A percentile compares a stretch with the other conserved stretches of the same genome.
Conservation (phyloP, 257 asterid species). For the Solanum pimpinellifolium region DNA sequence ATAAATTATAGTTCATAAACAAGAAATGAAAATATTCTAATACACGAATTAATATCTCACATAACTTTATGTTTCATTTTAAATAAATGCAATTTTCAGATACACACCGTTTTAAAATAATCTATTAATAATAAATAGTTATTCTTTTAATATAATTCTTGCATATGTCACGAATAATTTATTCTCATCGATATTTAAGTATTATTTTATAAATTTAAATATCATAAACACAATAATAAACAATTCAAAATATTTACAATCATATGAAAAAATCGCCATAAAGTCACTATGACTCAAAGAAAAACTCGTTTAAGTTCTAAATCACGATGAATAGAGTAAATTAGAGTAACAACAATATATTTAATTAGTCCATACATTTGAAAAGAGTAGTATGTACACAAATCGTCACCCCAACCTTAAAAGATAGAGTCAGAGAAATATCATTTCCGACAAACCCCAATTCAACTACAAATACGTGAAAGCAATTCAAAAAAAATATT, state of each 20-base stretch:
- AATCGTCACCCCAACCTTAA: background rate
- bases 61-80: background rate
- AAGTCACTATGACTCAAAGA: background rate
- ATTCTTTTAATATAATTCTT: background rate
- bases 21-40: background rate
- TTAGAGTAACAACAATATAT: background rate
- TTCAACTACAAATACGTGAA: background rate
- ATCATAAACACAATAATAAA: background rate
- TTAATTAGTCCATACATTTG: background rate
- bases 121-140: no score
- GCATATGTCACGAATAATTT: fast-evolving
- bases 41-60: background rate
- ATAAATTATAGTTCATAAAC: background rate
- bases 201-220: background rate
- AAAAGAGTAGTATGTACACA: background rate
- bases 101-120: no score
- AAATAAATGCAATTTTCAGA: background rate
- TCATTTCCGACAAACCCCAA: fast-evolving
- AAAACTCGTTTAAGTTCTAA: background rate
- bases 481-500: background rate
- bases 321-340: background rate
- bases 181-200: background rate
- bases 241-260: background rate
- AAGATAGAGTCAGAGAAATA: background rate
- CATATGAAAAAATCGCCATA: background rate